Conservation (phyloP, 768 basidiomycete species). For the Psilocybe cubensis region DNA sequence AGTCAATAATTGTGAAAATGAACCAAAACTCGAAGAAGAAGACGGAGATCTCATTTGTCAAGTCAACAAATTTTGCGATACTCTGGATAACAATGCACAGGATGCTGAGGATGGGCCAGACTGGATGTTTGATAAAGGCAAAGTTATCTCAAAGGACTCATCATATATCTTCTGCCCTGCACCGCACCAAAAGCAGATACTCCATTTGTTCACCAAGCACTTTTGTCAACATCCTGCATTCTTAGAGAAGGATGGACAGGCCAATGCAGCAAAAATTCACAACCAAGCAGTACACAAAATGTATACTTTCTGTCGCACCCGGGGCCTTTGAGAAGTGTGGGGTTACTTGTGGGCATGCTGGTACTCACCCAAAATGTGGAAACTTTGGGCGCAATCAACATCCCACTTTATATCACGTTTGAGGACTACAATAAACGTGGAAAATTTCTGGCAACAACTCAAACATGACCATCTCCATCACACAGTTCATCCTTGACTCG, state of each 20-base stretch:
- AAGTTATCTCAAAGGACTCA: background rate
- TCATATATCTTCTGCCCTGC: constrained; percentile 15
- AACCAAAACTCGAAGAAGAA: background rate
- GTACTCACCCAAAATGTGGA: constrained; percentile 35
- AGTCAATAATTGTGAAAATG: too few relatives aligned
- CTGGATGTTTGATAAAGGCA: constrained; percentile 12
- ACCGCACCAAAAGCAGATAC: constrained; percentile 13
- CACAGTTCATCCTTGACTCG: constrained; percentile 26
- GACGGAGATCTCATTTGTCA: background rate
- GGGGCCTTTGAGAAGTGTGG: constrained; percentile 36
- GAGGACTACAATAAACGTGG: constrained; percentile 34
- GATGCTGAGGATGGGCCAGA: constrained; percentile 8
- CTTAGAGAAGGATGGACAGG: constrained; percentile 9
- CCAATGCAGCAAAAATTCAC: constrained; percentile 24
- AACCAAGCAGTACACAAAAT: constrained; percentile 33
- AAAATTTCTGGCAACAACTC: constrained; percentile 34
- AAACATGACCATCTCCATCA: constrained; percentile 32
- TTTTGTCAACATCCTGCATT: constrained; percentile 29
- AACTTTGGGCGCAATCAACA: constrained; percentile 34
- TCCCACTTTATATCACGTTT: constrained; percentile 23
- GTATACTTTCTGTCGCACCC: constrained; percentile 31
- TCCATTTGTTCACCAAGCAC: constrained; percentile 23
- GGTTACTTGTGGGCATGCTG: constrained; percentile 39
- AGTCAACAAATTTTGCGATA: constrained; percentile 5
- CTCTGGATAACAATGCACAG: too few relatives aligned